Conservation (phyloP, 768 basidiomycete genomes). For the Dentipellis fragilis region DNA sequence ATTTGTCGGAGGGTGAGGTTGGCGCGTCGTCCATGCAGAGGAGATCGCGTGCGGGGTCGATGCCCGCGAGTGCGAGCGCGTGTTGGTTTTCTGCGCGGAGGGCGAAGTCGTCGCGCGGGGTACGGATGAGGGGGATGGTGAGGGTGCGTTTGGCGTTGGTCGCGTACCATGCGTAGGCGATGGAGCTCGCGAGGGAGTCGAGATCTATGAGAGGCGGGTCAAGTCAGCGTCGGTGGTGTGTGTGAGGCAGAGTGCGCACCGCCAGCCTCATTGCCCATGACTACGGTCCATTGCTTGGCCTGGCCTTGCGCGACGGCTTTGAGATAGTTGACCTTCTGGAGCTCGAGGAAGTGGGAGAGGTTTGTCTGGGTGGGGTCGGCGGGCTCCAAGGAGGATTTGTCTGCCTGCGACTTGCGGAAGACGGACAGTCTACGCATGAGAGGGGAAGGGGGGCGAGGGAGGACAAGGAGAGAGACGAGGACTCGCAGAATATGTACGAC, state of each 20-base stretch:
- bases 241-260: slow-evolving; percentile 36
- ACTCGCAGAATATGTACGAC: no score
- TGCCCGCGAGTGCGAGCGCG: slow-evolving; percentile 52
- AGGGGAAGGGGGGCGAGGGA: background rate
- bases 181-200: slow-evolving; percentile 78
- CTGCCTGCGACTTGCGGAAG: background rate
- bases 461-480: background rate
- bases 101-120: slow-evolving; percentile 52
- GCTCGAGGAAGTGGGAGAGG: slow-evolving; percentile 6
- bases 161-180: slow-evolving; percentile 74
- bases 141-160: slow-evolving; percentile 32
- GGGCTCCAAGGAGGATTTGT: background rate
- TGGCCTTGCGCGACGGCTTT: slow-evolving; percentile 4
- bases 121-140: slow-evolving; percentile 66
- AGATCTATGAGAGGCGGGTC: slow-evolving; percentile 49
- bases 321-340: slow-evolving; percentile 12
- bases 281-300: slow-evolving; percentile 58
- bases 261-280: slow-evolving; percentile 95
- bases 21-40: slow-evolving; percentile 50
- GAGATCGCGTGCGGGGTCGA: slow-evolving; percentile 49
- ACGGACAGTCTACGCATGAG: background rate
- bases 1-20: slow-evolving; percentile 35
- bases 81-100: slow-evolving; percentile 85
- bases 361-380: background rate
- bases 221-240: background rate